A percentile compares a stretch with the other conserved stretches of the same genome.
phyloP scores from a whole-genome alignment of 768 basidiomycete genomes.

The Obba rivulosa region DNA sequence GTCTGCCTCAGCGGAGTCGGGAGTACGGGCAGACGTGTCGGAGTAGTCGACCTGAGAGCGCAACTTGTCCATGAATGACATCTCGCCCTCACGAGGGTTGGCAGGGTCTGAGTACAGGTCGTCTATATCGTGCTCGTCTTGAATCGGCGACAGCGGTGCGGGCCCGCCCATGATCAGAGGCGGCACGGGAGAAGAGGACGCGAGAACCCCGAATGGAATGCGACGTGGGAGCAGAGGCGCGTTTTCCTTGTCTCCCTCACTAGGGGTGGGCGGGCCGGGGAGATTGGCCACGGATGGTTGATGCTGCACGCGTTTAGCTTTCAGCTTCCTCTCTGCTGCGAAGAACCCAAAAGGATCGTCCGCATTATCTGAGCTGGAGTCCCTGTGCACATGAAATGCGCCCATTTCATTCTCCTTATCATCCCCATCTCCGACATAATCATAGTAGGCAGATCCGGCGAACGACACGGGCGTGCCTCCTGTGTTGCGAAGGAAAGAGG shows the following conservation, averaged over 20 bases:
- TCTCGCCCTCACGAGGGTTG: not conserved
- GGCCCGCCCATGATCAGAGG: not conserved
- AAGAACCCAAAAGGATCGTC: slow-evolving; percentile 26
- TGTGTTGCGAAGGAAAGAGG: slow-evolving; percentile 5
- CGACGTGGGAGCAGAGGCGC: slow-evolving; percentile 5
- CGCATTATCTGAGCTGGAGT: not conserved
- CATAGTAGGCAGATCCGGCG: not conserved
- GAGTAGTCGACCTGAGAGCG: not conserved
- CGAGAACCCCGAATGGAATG: slow-evolving; percentile 17
- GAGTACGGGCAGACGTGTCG: not conserved
- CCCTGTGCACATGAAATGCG: not conserved
- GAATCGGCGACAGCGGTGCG: slow-evolving; percentile 16
- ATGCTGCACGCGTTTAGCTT: slow-evolving; percentile 10
- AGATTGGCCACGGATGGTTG: not conserved
- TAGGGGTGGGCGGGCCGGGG: slow-evolving; percentile 1
- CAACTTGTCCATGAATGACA: not conserved
- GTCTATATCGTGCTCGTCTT: slow-evolving; percentile 17
- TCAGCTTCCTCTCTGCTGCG: slow-evolving; percentile 20
- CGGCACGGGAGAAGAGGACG: slow-evolving; percentile 7
- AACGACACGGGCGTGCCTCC: not conserved
- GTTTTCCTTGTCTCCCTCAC: slow-evolving; percentile 6
- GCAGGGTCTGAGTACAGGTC: slow-evolving; percentile 19
- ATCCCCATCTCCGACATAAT: not conserved
- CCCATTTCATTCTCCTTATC: slow-evolving; percentile 5
- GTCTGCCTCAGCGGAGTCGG: slow-evolving; percentile 10